Conservation (phyloP, 768 basidiomycete species). For the Boletellus ananas region DNA sequence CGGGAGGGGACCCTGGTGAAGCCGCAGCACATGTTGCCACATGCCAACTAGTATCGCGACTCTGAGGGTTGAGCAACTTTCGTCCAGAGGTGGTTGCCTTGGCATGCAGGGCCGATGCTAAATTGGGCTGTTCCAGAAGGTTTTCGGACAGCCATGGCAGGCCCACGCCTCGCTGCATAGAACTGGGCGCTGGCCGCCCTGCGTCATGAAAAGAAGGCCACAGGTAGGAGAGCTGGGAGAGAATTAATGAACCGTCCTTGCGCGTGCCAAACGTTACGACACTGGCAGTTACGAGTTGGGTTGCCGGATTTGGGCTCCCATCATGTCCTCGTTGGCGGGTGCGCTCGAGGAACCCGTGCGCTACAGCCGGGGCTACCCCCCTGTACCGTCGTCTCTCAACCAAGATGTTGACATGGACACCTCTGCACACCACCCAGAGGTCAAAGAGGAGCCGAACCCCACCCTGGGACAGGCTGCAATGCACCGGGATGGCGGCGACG, state of each 20-base stretch:
- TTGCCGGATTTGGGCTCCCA: conserved; percentile 14
- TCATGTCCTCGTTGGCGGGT: conserved; percentile 60
- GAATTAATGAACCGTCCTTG: too few relatives aligned
- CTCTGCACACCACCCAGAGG: conserved; percentile 7
- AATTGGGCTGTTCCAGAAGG: conserved; percentile 14
- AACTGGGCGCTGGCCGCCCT: too few relatives aligned
- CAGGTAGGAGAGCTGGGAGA: too few relatives aligned
- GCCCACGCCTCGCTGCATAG: too few relatives aligned
- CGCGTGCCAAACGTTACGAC: too few relatives aligned
- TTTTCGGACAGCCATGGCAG: conserved; percentile 11
- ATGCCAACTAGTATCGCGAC: conserved; percentile 19
- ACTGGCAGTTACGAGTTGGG: too few relatives aligned
- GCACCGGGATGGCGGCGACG: conserved; percentile 32
- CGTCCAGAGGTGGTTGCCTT: background rate
- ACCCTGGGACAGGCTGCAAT: conserved; percentile 17
- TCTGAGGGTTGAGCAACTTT: conserved; percentile 11
- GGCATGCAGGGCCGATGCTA: background rate
- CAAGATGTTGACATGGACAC: conserved; percentile 45
- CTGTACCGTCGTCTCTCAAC: conserved; percentile 11
- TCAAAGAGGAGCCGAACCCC: conserved; percentile 16
- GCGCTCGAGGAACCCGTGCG: conserved; percentile 43
- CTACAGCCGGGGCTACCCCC: conserved; percentile 16
- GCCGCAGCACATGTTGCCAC: background rate
- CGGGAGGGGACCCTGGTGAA: too few relatives aligned
- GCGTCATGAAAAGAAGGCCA: background rate